Evolutionary conservation across 2,329 filamentous ascomycete species (phyloP), one percentile per base, ranked within the genome.

Genomic region (Canariomyces notabilis): DNA sequence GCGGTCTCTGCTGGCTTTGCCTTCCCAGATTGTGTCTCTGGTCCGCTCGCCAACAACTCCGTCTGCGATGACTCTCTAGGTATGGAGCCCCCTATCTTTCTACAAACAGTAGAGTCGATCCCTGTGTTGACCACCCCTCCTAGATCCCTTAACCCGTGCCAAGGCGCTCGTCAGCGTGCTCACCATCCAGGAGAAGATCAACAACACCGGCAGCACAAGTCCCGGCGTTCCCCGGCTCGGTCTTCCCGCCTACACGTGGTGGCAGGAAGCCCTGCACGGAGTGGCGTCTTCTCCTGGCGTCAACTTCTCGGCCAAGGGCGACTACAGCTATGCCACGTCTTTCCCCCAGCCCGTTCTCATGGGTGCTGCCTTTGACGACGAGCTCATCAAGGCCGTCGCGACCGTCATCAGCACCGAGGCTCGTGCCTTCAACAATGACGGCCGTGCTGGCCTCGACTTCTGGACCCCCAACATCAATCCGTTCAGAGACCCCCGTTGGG

Each of bases 391-490:
- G 18, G 64, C 72, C 6, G 74, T 85, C 5, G 81, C 73, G 4
- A 68, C 63, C 3, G 71, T 79, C 6, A 71, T 81, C 11, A 64
- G 65, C 31, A 83, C 74, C 0, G 81, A 86, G 59, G 78, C 76
- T 0, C 70, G 82, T 33, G 81, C 82, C 0, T 85, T 83, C 59
- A 79, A 70, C 56, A 85, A 85, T 54, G 72, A 61, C 12, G 76
- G 75, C 6, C 65, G 70, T 16, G 73, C 73, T 2, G 77, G 76
- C 0, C 59, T 80, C 12, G 73, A 82, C 58, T 81, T 71, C 58
- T 84, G 79, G 75, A 81, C 82, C 0, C 82, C 82, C 0, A 84
- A 85, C 56, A 80, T 85, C 61, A 85, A 84, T 55, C 72, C 77
- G 0, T 85, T 78, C 65, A 74, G 74, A 31, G 79, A 83, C 56